A percentile compares a stretch with the other conserved stretches of the same genome.
phyloP scores from a whole-genome alignment of 495 filamentous ascomycete genomes.

The Lasiosphaeris hirsuta region DNA sequence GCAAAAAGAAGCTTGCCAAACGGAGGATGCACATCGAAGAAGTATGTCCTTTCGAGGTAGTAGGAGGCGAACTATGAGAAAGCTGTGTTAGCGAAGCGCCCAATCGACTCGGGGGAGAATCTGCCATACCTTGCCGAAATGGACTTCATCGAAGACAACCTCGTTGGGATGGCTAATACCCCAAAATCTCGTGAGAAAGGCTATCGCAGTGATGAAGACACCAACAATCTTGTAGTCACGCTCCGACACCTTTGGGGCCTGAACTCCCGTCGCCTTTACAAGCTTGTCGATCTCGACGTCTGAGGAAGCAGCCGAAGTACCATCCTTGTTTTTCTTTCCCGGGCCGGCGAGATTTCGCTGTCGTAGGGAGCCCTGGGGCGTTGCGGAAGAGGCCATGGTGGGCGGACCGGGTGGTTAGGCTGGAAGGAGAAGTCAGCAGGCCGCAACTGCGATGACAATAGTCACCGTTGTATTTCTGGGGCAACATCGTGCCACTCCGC shows the following conservation, averaged over 20 bases:
- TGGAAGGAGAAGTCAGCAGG: constrained; percentile 5
- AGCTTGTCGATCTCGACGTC: constrained; percentile 48
- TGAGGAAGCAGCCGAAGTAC: constrained; percentile 18
- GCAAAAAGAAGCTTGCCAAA: constrained; percentile 91
- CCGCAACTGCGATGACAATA: too few relatives aligned
- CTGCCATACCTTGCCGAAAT: constrained; percentile 90
- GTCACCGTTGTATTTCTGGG: too few relatives aligned
- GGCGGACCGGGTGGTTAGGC: constrained; percentile 18
- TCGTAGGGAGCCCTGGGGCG: constrained; percentile 50
- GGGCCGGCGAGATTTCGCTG: constrained; percentile 48
- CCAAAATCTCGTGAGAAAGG: constrained; percentile 91
- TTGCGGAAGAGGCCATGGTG: constrained; percentile 35
- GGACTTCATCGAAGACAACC: constrained; percentile 98
- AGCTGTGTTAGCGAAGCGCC: constrained; percentile 5
- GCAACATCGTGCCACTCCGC: background rate
- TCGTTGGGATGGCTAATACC: constrained; percentile 91
- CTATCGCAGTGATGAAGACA: constrained; percentile 70
- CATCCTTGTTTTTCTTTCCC: constrained; percentile 45
- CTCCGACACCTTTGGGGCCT: constrained; percentile 43
- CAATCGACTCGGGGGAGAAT: background rate
- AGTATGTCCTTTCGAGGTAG: constrained; percentile 96
- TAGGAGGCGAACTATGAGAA: constrained; percentile 79
- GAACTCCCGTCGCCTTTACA: constrained; percentile 28
- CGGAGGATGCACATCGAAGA: constrained; percentile 99
- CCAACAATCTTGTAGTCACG: constrained; percentile 85